Evolutionary conservation across 441 rosid species (phyloP).

Genomic region (Populus trichocarpa): DNA sequence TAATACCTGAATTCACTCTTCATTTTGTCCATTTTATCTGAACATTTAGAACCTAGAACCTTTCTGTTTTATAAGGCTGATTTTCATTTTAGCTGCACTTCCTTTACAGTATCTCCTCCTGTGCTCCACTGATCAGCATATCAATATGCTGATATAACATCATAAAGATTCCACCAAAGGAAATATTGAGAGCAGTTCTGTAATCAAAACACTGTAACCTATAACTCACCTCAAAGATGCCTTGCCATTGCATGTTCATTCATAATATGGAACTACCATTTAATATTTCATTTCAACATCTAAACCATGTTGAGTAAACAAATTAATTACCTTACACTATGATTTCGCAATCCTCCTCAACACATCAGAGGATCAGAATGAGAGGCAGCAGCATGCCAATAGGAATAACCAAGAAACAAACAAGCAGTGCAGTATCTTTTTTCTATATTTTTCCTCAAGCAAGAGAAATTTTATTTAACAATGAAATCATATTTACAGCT

Average conservation of each 20-base stretch:
- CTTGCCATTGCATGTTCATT: neutral
- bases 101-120: neutral
- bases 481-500: neutral
- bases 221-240: neutral
- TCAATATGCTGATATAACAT: neutral
- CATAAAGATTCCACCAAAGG: neutral
- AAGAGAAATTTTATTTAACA: neutral
- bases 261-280: neutral
- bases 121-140: neutral
- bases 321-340: neutral
- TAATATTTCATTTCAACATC: neutral
- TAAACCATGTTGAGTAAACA: neutral
- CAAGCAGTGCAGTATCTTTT: neutral
- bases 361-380: neutral
- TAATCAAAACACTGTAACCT: neutral
- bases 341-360: neutral
- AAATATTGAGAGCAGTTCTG: neutral
- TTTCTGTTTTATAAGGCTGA: neutral
- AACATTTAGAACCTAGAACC: neutral
- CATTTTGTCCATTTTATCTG: too few species aligned
- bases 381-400: neutral
- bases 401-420: neutral
- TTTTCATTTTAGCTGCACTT: neutral
- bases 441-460: neutral
- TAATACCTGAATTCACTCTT: neutral